Base-by-base conservation (phyloP, 1,284 basidiomycete genomes). In the Singerocomus inundabilis region DNA sequence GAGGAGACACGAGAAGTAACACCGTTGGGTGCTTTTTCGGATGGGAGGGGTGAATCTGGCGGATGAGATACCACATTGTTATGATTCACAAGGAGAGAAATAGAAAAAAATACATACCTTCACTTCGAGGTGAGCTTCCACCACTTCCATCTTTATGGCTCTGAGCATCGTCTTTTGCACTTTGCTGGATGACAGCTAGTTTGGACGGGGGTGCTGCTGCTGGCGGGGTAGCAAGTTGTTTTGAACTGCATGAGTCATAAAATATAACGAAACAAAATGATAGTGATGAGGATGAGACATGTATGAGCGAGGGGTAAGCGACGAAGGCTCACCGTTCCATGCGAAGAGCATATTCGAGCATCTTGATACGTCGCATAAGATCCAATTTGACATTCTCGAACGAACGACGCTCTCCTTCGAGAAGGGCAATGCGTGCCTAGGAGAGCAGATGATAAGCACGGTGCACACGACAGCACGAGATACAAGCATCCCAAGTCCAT, bases 361-460 rank as follows among this genome's bases (percentile, higher is more conserved):
- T 98, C 81, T 97, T 98, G 62, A 98, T 97, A 49, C 96, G 85
- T 49, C 95, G 82, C 80, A 96, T 87, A 39, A 98, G 79, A 71
- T 98, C 96, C 47, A 96, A 84, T 71, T 98, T 94, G 57, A 97
- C 85, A 70, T 98, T 98, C 72, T 99, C 96, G 60, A 95, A 95
- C 3, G 93, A 96, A 52, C 95, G 80, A 48, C 94, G 85, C 70
- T 98, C 95, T 44, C 96, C 96, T 69, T 99, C 96, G 48, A 99
- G 82, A 46, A 98, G 79, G n/a, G 96, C 96, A 60, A 99, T 98
- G 45, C 96, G 85, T 48, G 95, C 94, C 89, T 94, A 63, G 8
- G 48, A 52, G 13, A 50, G 24, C 15, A 28, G 55, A 55, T 54
- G 56, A 62, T 57, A 55, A 62, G 60, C 55, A 55, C 46, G 51